Evolutionary conservation across 495 filamentous ascomycete species (phyloP), one percentile per base, ranked within the genome.

Genomic region (Penicillium atrosanguineum): DNA sequence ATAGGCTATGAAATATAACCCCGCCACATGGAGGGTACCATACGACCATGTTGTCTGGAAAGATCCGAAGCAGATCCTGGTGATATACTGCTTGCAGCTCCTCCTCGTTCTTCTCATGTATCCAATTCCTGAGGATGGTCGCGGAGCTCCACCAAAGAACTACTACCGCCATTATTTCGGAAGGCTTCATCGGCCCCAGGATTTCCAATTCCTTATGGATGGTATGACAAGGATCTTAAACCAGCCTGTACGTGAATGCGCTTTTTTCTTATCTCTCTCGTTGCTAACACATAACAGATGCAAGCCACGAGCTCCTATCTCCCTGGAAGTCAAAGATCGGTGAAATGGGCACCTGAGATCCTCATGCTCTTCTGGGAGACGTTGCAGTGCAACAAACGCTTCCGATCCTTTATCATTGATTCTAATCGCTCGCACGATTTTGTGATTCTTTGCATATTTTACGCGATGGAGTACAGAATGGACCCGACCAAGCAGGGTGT

Each of bases 331-430:
- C 89, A 95, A 59, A 81, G 84, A 50, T 81, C 87, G 0, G 72
- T 91, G 51, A 90, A 88, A 69, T 96, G 92, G 79, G 90, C 91
- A 2, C 91, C 95, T 7, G 94, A 99, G 69, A 96, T 96, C 77
- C 83, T 97, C 36, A 91, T 97, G 79, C 81, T 99, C 3, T 99
- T 97, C 68, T 99, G 94, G 94, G 94, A 99, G 72, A 82, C 89
- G 7, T 80, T 95, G 25, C 94, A 99, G 69, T 97, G 93, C 79
- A 99, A 99, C 70, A 97, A 95, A 73, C 82, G 95, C 44, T 97
- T 99, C 72, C 79, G 95, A 44, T 93, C 91, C 1, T 99, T 96
- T 70, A 93, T 99, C 64, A 91, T 97, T 55, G 94, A 97, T 58
- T 97, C 94, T 0, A 91, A 96, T 59, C 79, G 92, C 37, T 88